Percentiles rank a stretch among this genome's conserved stretches.
These are phyloP conservation scores for Plasmodium inui DNA, from an alignment of 169 alveolate species.

Conservation along the genomic window DNA sequence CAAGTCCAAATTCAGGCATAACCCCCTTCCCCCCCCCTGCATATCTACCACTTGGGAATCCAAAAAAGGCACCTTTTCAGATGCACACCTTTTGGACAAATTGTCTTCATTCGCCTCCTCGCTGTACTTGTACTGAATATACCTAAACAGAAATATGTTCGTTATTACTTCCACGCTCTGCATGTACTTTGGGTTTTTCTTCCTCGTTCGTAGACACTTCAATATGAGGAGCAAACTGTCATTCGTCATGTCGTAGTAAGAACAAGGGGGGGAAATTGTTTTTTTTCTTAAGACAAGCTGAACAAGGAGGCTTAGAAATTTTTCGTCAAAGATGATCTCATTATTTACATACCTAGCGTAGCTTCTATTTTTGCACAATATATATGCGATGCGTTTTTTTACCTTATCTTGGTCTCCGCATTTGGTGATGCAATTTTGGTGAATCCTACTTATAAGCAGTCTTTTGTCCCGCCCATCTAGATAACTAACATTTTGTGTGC, in stretches of 20 bases:
- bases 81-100: slow-evolving; percentile 6
- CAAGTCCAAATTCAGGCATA: not conserved
- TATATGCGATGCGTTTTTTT: slow-evolving; percentile 61
- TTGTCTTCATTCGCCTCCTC: not conserved
- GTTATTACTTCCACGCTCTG: slow-evolving; percentile 42
- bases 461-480: slow-evolving; percentile 24
- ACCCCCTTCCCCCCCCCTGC: not conserved
- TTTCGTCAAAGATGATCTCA: slow-evolving; percentile 32
- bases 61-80: not conserved
- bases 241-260: slow-evolving; percentile 29
- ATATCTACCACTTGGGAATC: not conserved
- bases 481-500: not conserved
- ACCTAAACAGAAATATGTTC: slow-evolving; percentile 49
- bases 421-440: slow-evolving; percentile 16
- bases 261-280: slow-evolving; percentile 6
- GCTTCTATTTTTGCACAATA: slow-evolving; percentile 46
- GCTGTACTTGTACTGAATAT: slow-evolving; percentile 30
- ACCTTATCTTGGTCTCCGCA: not conserved
- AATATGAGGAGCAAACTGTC: slow-evolving; percentile 44
- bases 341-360: slow-evolving; percentile 11
- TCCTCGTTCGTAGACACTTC: slow-evolving; percentile 20
- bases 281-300: slow-evolving; percentile 6
- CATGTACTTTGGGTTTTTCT: slow-evolving; percentile 33
- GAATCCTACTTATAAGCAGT: slow-evolving; percentile 6
- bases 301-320: slow-evolving; percentile 7